Evolutionary conservation across 2,329 filamentous ascomycete genomes (phyloP), one percentile per base, ranked within the genome.

Genomic region (Fusarium cicatricum): DNA sequence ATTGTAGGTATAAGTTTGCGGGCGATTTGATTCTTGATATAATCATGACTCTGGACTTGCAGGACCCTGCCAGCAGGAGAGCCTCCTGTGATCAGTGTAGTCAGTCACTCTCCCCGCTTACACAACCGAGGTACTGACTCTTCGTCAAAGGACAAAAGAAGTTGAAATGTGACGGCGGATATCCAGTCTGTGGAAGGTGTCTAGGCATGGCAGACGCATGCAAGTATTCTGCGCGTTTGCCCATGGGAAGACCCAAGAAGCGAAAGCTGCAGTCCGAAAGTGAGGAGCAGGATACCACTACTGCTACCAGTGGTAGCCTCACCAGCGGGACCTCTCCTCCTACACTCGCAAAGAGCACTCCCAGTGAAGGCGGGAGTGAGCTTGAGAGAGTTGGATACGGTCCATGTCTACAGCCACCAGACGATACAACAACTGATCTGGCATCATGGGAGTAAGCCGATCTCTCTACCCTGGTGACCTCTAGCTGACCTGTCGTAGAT

Each of bases 11-110:
- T 31, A 8, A 21, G 19, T 26, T 34, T 41, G 8, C 23, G 11
- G 9, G 14, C 33, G 2, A 5, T 26, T 39, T 21, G 21, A 23
- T 39, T 11, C n/a, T 42, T 31, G 14, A 42, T 26, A 26, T n/a
- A 10, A 41, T 9, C 15, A 66, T 69, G 63, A 28, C 42, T 11
- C 38, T 42, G 3, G 38, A 44, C 11, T 31, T 54, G 3, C 51
- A 53, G 15, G 64, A 68, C 39, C 45, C 55, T 17, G 41, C 52
- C 23, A 60, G 57, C 36, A 60, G 66, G 40, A 62, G 66, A 45
- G 62, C 66, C n/a, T 69, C 66, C 12, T 69, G 66, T 52, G 66
- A 69, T 34, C 66, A 69, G 37, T 69, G 66, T 26, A 65, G 66
- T 68, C 49, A 34, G 42, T 40, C 26, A n/a, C 28, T 28, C 2